A percentile compares a stretch with the other conserved stretches of the same genome.
Evolutionary conservation across 495 filamentous ascomycete species (phyloP).

Genomic region (Penicillium psychrofluorescens): DNA sequence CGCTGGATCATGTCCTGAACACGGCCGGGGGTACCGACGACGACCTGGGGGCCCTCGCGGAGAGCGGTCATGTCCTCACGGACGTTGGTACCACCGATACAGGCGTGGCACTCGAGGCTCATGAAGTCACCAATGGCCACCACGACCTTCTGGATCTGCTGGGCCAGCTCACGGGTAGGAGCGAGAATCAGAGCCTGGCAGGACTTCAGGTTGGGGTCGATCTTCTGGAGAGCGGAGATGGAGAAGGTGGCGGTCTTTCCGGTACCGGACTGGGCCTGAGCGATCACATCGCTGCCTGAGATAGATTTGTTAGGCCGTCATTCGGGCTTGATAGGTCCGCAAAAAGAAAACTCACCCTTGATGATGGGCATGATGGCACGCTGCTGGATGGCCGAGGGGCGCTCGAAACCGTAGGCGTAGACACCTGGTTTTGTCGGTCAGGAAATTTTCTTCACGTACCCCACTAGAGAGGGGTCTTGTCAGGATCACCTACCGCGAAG

Average conservation of each 20-base stretch:
- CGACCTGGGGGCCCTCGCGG: slow-evolving; percentile 90
- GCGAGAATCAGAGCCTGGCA: slow-evolving; percentile 95
- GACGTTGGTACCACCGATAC: slow-evolving; percentile 97
- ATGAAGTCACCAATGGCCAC: slow-evolving; percentile 99
- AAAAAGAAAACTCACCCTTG: slow-evolving; percentile 66
- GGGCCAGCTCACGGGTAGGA: slow-evolving; percentile 94
- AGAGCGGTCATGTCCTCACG: slow-evolving; percentile 97
- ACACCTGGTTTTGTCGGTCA: slow-evolving; percentile 57
- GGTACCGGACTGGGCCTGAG: slow-evolving; percentile 97
- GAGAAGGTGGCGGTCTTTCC: slow-evolving; percentile 99
- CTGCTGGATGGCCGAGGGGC: slow-evolving; percentile 98
- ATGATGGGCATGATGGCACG: slow-evolving; percentile 99
- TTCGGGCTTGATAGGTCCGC: neutral
- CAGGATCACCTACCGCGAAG: slow-evolving; percentile 71
- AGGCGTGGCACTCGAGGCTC: slow-evolving; percentile 98
- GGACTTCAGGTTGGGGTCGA: slow-evolving; percentile 87
- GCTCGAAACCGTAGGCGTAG: slow-evolving; percentile 99
- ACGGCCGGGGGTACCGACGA: slow-evolving; percentile 94
- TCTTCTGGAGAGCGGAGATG: slow-evolving; percentile 95
- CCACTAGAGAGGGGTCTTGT: slow-evolving; percentile 7
- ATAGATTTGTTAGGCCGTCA: slow-evolving; percentile 8
- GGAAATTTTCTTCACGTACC: slow-evolving; percentile 16
- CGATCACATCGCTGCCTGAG: slow-evolving; percentile 93
- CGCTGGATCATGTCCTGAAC: slow-evolving; percentile 99
- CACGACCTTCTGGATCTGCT: slow-evolving; percentile 98